These are phyloP conservation scores for Sophora flavescens DNA, from an alignment of 306 rosid genomes.

Conservation along the genomic window DNA sequence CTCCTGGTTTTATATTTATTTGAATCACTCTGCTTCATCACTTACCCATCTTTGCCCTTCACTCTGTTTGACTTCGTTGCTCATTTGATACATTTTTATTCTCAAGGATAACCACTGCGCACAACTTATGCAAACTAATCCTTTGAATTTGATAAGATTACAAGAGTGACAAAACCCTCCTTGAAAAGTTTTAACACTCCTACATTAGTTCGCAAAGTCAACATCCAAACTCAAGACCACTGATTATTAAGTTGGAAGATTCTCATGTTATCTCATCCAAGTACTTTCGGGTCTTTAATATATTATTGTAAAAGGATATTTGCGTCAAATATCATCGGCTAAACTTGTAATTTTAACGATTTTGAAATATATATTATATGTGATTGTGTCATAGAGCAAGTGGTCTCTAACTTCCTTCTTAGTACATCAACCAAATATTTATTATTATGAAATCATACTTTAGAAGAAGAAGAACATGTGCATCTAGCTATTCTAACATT, in stretches of 20 bases:
- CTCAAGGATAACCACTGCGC: too few species aligned
- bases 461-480: conserved; percentile 61
- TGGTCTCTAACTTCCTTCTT: conserved; percentile 39
- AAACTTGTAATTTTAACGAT: conserved; percentile 51
- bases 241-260: too few species aligned
- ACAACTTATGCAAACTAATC: too few species aligned
- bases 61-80: conserved; percentile 40
- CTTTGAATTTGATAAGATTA: too few species aligned
- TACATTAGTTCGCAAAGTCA: too few species aligned
- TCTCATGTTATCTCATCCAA: not conserved
- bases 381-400: conserved; percentile 6
- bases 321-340: not conserved
- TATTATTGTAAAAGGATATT: not conserved
- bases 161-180: too few species aligned
- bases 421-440: conserved; percentile 4
- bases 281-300: too few species aligned
- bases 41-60: conserved; percentile 32
- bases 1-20: not conserved
- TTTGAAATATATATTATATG: conserved; percentile 21
- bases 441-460: conserved; percentile 43
- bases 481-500: conserved; percentile 52
- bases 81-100: conserved; percentile 12
- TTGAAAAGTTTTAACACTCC: too few species aligned
- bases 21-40: not conserved
- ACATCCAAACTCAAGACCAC: too few species aligned